Conservation (phyloP, 1,284 basidiomycete genomes). For the Austroboletus novae-zelandiae region DNA sequence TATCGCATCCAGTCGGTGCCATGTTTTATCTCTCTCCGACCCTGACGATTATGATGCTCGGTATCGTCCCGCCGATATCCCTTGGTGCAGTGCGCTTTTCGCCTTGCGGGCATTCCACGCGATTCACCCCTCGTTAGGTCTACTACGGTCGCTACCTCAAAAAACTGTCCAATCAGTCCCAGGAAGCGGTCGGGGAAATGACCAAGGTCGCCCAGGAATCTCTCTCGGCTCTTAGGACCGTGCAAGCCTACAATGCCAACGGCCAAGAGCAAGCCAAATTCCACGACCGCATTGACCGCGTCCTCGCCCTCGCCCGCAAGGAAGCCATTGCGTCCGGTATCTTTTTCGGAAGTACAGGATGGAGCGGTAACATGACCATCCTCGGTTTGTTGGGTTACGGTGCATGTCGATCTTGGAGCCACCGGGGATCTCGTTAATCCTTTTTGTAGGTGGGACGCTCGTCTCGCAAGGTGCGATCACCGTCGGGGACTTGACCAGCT, state of each 20-base stretch:
- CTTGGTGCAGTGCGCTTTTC: slow-evolving; percentile 76
- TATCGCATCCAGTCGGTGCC: slow-evolving; percentile 67
- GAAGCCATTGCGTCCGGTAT: slow-evolving; percentile 91
- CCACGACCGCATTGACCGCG: slow-evolving; percentile 60
- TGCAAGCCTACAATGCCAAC: slow-evolving; percentile 86
- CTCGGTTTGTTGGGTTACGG: slow-evolving; percentile 91
- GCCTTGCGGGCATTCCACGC: neutral
- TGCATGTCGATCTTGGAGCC: slow-evolving; percentile 26
- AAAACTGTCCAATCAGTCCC: slow-evolving; percentile 86
- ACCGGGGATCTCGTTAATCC: neutral
- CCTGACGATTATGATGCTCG: slow-evolving; percentile 90
- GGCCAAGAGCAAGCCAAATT: slow-evolving; percentile 75
- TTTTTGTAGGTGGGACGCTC: slow-evolving; percentile 73
- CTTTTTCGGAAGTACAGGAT: slow-evolving; percentile 91
- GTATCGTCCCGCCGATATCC: slow-evolving; percentile 92
- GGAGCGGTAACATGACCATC: slow-evolving; percentile 93
- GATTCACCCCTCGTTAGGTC: slow-evolving; percentile 46
- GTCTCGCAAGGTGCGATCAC: slow-evolving; percentile 87
- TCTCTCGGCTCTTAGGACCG: slow-evolving; percentile 89
- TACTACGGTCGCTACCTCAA: slow-evolving; percentile 96
- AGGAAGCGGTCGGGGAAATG: slow-evolving; percentile 94
- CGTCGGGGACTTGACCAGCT: slow-evolving; percentile 86
- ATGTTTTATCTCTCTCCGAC: slow-evolving; percentile 96
- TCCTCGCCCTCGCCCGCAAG: slow-evolving; percentile 78
- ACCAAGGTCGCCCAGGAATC: slow-evolving; percentile 91